A percentile compares a stretch with the other conserved stretches of the same genome.
Conservation (phyloP, 2,329 filamentous ascomycete species). For the Xylariaceae sp. region DNA sequence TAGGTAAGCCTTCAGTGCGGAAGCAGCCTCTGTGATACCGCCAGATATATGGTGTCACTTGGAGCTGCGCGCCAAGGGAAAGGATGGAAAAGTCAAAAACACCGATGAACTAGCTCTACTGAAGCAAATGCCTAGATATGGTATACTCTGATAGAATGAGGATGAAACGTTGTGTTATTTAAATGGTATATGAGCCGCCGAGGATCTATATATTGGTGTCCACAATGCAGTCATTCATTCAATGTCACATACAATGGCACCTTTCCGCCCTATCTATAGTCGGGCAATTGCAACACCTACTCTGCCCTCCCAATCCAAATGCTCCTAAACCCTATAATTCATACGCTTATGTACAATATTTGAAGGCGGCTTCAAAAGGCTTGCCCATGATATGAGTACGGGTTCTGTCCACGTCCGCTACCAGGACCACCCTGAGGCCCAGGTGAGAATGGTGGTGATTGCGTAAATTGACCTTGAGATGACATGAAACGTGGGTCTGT, state of each 20-base stretch:
- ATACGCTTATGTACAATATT: slow-evolving; percentile 11
- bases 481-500: slow-evolving; percentile 37
- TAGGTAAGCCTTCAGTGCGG: too few species aligned
- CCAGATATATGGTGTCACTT: too few species aligned
- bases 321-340: neutral
- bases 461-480: slow-evolving; percentile 33
- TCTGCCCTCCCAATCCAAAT: slow-evolving; percentile 19
- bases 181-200: slow-evolving; percentile 9
- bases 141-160: too few species aligned
- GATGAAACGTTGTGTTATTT: too few species aligned
- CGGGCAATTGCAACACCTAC: slow-evolving; percentile 1
- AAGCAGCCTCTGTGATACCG: neutral
- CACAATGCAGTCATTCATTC: slow-evolving; percentile 21
- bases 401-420: slow-evolving; percentile 28
- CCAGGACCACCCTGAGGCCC: slow-evolving; percentile 12
- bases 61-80: too few species aligned
- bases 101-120: too few species aligned
- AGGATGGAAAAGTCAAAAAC: too few species aligned
- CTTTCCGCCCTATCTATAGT: slow-evolving; percentile 6
- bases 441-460: slow-evolving; percentile 31
- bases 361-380: slow-evolving; percentile 33
- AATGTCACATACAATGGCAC: slow-evolving; percentile 20
- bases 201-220: slow-evolving; percentile 11
- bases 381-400: slow-evolving; percentile 39
- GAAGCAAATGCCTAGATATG: too few species aligned